Conservation (phyloP, 2,329 filamentous ascomycete genomes). For the Albifimbria verrucaria region DNA sequence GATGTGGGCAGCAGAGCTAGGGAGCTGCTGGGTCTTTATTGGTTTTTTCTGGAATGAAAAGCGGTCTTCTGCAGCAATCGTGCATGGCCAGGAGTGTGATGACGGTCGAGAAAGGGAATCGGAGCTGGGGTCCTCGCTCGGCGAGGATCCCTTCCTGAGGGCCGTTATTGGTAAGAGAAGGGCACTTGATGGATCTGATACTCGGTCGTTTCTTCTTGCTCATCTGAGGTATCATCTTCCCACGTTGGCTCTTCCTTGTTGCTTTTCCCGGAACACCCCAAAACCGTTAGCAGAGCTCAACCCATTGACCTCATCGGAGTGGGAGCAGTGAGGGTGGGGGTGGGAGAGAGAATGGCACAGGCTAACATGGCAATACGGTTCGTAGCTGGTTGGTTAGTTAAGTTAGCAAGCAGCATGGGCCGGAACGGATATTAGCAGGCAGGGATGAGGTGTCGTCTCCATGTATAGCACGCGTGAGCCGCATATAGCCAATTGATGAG, state of each 20-base stretch:
- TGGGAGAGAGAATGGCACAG: too few relatives aligned
- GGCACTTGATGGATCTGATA: too few relatives aligned
- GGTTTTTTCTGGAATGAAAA: background rate
- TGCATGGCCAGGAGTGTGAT: background rate
- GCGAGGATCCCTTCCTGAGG: too few relatives aligned
- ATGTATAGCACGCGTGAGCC: background rate
- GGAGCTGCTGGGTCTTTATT: background rate
- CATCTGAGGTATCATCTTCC: too few relatives aligned
- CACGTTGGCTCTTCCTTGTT: too few relatives aligned
- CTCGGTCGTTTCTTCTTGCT: too few relatives aligned
- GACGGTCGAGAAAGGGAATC: background rate
- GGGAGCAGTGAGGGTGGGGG: too few relatives aligned
- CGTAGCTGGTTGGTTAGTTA: too few relatives aligned
- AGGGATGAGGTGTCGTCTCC: background rate
- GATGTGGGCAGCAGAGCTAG: background rate
- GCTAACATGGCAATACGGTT: too few relatives aligned
- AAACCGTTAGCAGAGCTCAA: background rate
- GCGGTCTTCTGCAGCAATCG: background rate
- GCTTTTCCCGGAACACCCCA: too few relatives aligned
- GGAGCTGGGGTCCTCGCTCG: background rate
- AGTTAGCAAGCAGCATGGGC: too few relatives aligned
- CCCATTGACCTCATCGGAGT: background rate
- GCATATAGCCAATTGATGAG: background rate
- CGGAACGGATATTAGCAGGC: background rate
- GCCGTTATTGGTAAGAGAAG: background rate